Evolutionary conservation across 2,329 filamentous ascomycete species (phyloP).

Genomic region (Botrytis medusae): DNA sequence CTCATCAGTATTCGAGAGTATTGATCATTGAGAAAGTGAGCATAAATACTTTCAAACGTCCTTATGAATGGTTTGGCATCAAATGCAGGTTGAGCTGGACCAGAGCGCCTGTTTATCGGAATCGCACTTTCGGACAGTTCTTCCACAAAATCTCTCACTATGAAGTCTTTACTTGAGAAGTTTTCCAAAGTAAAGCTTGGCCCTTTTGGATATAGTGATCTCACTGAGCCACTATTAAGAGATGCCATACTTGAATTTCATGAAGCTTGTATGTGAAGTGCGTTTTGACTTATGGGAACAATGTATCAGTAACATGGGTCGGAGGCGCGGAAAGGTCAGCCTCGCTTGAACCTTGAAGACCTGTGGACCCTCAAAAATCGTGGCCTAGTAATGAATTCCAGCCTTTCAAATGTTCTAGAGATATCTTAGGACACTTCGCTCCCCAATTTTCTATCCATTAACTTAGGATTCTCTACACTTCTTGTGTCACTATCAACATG

Average conservation of each 20-base stretch:
- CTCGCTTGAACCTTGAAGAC: conserved; percentile 17
- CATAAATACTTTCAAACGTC: conserved; percentile 73
- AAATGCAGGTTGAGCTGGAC: conserved; percentile 64
- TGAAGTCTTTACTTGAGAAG: conserved; percentile 88
- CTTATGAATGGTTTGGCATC: conserved; percentile 96
- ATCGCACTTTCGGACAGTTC: conserved; percentile 82
- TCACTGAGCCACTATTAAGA: conserved; percentile 29
- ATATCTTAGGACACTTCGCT: conserved; percentile 9
- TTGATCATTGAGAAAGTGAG: neutral
- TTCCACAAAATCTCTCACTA: conserved; percentile 97
- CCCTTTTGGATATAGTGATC: conserved; percentile 69
- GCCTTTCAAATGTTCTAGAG: conserved; percentile 7
- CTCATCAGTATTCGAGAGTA: conserved; percentile 33
- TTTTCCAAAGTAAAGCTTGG: conserved; percentile 86
- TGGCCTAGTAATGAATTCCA: conserved; percentile 19
- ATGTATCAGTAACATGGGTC: conserved; percentile 12
- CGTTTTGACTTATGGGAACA: conserved; percentile 14
- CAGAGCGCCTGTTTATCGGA: conserved; percentile 77
- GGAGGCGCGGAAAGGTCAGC: conserved; percentile 8
- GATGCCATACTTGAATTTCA: conserved; percentile 32
- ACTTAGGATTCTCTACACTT: neutral
- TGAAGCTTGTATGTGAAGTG: conserved; percentile 15
- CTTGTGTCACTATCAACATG: conserved; percentile 15
- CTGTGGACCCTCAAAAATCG: conserved; percentile 5
- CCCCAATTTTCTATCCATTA: neutral